phyloP scores from a whole-genome alignment of 1,139 yeast genomes.

The Suhomyces coccinellae region DNA sequence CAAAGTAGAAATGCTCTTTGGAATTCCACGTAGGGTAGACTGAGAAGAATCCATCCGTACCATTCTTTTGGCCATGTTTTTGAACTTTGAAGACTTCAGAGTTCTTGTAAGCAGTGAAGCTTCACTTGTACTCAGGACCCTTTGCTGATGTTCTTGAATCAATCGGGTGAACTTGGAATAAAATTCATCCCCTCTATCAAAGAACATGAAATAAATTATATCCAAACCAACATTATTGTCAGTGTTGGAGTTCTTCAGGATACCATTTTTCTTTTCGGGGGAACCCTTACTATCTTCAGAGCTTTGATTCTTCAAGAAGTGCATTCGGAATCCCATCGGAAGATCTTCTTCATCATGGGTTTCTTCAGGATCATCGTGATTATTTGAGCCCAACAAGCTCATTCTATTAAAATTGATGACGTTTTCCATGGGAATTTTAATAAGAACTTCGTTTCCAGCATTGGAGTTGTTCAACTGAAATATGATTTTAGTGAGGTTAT shows the following conservation, averaged over 20 bases:
- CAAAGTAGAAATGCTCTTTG: conserved; percentile 21
- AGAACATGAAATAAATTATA: conserved; percentile 69
- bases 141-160: conserved; percentile 17
- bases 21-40: not conserved
- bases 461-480: conserved; percentile 65
- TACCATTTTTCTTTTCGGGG: conserved; percentile 11
- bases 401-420: conserved; percentile 60
- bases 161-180: conserved; percentile 25
- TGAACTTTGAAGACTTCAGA: conserved; percentile 15
- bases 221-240: conserved; percentile 53
- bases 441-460: conserved; percentile 67
- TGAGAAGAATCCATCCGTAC: conserved; percentile 9
- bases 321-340: conserved; percentile 27
- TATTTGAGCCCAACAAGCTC: conserved; percentile 8
- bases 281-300: not conserved
- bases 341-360: conserved; percentile 15
- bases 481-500: conserved; percentile 68
- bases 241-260: conserved; percentile 22
- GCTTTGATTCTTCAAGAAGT: conserved; percentile 19
- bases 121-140: conserved; percentile 3
- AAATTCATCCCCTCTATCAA: conserved; percentile 38
- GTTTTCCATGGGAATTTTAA: conserved; percentile 73
- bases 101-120: conserved; percentile 11
- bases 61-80: conserved; percentile 15
- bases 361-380: conserved; percentile 12